Evolutionary conservation across 257 asterid genomes (phyloP).

Genomic region (Solanum pinnatisectum): DNA sequence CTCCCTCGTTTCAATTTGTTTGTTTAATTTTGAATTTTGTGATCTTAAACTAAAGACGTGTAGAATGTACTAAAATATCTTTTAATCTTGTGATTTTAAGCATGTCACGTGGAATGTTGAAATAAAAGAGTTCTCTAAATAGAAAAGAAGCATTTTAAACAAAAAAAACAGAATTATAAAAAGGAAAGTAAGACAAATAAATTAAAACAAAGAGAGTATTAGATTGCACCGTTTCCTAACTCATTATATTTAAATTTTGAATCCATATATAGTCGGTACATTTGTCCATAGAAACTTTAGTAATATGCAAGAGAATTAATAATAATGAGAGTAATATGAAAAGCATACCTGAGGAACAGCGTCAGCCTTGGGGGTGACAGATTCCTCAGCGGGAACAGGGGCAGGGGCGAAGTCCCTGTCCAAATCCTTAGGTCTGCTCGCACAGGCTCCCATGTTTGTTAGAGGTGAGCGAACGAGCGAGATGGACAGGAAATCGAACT

Average conservation of each 20-base stretch:
- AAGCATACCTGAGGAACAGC: background rate
- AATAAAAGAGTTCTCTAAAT: background rate
- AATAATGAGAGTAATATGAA: background rate
- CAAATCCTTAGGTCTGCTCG: conserved; percentile 13
- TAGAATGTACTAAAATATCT: too few species aligned
- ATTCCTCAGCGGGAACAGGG: conserved; percentile 1
- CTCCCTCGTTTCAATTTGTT: too few species aligned
- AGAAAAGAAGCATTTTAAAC: too few species aligned
- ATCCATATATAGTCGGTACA: background rate
- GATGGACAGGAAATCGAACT: background rate
- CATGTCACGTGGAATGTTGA: too few species aligned
- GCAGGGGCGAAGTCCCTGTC: conserved; percentile 2
- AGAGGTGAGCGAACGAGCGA: background rate
- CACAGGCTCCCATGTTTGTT: conserved; percentile 4
- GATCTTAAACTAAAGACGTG: too few species aligned
- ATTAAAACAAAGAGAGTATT: background rate
- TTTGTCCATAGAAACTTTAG: too few species aligned
- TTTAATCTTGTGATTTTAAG: background rate
- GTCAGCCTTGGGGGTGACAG: background rate
- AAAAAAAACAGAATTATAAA: background rate
- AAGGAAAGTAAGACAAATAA: background rate
- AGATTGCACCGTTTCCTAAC: background rate
- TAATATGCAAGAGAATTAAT: background rate
- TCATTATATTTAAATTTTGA: background rate
- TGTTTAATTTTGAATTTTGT: too few species aligned